These are phyloP conservation scores for Aspergillus avenaceus DNA, from an alignment of 495 filamentous ascomycete species.

Conservation along the genomic window DNA sequence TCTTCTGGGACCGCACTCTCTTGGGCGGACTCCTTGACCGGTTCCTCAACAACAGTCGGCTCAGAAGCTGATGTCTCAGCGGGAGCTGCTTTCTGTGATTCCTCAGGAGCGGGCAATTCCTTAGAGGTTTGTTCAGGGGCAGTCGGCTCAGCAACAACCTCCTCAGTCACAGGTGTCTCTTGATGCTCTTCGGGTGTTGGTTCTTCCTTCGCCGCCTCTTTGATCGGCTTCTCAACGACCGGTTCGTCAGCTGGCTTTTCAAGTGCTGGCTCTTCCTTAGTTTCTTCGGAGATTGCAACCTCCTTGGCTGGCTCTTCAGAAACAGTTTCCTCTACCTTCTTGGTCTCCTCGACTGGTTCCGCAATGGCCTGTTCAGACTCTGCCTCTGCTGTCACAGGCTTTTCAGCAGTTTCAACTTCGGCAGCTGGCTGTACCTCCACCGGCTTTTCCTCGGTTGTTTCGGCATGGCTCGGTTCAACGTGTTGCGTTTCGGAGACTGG, in stretches of 20 bases:
- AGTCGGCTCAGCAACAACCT: constrained; percentile 1
- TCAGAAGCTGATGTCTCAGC: constrained; percentile 5
- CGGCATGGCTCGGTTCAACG: not conserved
- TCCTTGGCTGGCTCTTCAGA: constrained; percentile 8
- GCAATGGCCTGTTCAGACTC: not conserved
- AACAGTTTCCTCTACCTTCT: not conserved
- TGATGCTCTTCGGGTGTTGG: not conserved
- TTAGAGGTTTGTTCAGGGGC: constrained; percentile 6
- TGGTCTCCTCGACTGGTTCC: not conserved
- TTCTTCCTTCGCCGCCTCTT: constrained; percentile 10
- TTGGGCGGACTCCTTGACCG: constrained; percentile 1
- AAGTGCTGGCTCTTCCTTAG: not conserved
- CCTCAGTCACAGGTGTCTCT: not conserved
- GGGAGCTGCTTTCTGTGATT: not conserved
- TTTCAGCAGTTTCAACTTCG: not conserved
- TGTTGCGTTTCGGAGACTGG: not conserved
- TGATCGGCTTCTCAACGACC: constrained; percentile 3
- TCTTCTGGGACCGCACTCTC: constrained; percentile 1
- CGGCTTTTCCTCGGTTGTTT: not conserved
- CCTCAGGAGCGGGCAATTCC: constrained; percentile 1
- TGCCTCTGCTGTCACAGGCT: not conserved
- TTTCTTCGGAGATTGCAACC: constrained; percentile 4
- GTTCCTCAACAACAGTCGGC: not conserved
- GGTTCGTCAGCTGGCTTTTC: constrained; percentile 4
- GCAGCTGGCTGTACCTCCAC: not conserved